These are phyloP conservation scores for Diaporthe sp. DNA, from an alignment of 2,329 filamentous ascomycete genomes.

Conservation along the genomic window DNA sequence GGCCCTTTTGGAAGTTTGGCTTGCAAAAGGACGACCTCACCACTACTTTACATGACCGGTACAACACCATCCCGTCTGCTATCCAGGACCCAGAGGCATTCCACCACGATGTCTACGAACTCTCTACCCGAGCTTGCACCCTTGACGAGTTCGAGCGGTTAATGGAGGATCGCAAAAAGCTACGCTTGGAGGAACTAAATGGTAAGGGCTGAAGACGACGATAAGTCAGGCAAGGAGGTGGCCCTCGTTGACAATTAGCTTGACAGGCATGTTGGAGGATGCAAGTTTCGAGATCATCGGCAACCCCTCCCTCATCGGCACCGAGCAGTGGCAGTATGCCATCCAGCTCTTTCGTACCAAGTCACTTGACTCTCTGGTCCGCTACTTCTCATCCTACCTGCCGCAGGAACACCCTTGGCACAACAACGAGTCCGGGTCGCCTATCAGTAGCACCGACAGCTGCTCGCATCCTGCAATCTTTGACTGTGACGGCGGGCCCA, in stretches of 20 bases:
- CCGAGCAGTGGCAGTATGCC: constrained; percentile 71
- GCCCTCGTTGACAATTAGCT: constrained; percentile 16
- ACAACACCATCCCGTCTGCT: constrained; percentile 69
- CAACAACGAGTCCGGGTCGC: constrained; percentile 50
- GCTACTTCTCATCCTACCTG: constrained; percentile 72
- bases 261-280: constrained; percentile 63
- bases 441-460: constrained; percentile 55
- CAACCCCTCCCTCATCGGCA: constrained; percentile 71
- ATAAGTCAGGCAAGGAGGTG: background rate
- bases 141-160: constrained; percentile 68
- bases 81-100: constrained; percentile 73
- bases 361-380: constrained; percentile 72
- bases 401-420: constrained; percentile 64
- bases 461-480: constrained; percentile 49
- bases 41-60: constrained; percentile 70
- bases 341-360: constrained; percentile 71
- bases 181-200: constrained; percentile 69
- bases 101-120: constrained; percentile 73
- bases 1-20: constrained; percentile 75
- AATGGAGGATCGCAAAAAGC: constrained; percentile 66
- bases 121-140: constrained; percentile 65
- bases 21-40: constrained; percentile 72
- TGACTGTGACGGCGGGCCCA: constrained; percentile 48
- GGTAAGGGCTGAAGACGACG: background rate
- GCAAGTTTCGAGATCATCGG: constrained; percentile 73